Base-by-base conservation (phyloP, 73 alveolate genomes). In the Paramecium sonneborni region DNA sequence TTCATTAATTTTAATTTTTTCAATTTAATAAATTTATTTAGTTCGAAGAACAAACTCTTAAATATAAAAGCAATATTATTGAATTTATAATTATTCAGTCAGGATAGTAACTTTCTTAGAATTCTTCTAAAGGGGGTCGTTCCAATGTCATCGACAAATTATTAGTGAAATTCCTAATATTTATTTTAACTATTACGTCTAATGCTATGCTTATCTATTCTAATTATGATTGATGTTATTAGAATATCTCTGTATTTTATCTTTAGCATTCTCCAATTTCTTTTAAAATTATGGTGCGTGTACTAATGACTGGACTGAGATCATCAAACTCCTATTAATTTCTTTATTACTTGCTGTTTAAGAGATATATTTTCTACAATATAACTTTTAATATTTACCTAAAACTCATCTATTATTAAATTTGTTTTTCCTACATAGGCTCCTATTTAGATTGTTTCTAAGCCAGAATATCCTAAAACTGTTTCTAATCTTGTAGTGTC, bases 131-230 rank as follows among this genome's bases (percentile, higher is more conserved):
- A 32, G 9, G 48, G 44, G 84, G 39, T 62, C 24, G 46, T 62
- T 62, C 84, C 46, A 62, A 26, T 62, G 84, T 72, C 86, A 72
- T 79, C 76, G 69, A 79, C 72, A 1, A 79, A 24, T 46, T 44
- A 41, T 46, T 79, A 44, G 28, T 79, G 90, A 44, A 79, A 79
- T 79, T 79, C 90, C 90, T 79, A 10, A 12, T 6, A 41, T 24
- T 20, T 41, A 43, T 39, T 79, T 14, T 10, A 38, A 79, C 15
- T 43, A 79, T 18, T 12, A 79, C 90, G 28, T 79, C 90, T 23
- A 30, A 24, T 34, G 44, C 90, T 43, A 23, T 20, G n/a, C 69
- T 44, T 28, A 34, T 39, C n/a, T 72, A 72, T 3, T 72, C 68
- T 5, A 6, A 3, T n/a, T 52, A 18, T 52, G 6, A 35, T 30